Percentiles rank a stretch among this genome's conserved stretches.
Conservation (phyloP, 2,329 filamentous ascomycete genomes). For the Tolypocladium endophyticum region DNA sequence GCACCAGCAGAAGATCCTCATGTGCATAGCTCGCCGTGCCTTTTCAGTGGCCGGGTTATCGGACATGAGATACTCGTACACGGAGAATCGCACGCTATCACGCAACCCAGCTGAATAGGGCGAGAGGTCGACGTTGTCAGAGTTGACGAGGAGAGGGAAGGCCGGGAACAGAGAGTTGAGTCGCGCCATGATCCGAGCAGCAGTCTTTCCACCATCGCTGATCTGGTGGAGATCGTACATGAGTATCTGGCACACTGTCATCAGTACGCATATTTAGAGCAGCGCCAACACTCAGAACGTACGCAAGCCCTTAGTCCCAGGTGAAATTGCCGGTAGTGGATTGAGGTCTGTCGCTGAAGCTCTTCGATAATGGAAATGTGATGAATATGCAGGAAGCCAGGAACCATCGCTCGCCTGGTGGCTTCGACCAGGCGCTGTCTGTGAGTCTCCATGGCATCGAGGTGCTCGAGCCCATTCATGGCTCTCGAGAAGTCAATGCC, state of each 20-base stretch:
- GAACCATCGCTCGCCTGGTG: constrained; percentile 9
- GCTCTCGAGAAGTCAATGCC: constrained; percentile 14
- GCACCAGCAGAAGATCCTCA: constrained; percentile 22
- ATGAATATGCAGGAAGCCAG: constrained; percentile 3
- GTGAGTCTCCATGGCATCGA: constrained; percentile 22
- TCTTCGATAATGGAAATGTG: constrained; percentile 14
- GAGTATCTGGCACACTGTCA: constrained; percentile 13
- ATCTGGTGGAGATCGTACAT: constrained; percentile 11
- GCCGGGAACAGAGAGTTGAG: constrained; percentile 25
- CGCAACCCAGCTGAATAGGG: constrained; percentile 20
- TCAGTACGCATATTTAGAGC: neutral
- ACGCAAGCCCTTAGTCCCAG: constrained; percentile 22
- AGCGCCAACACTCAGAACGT: constrained; percentile 3
- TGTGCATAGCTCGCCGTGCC: constrained; percentile 13
- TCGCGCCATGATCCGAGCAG: constrained; percentile 18
- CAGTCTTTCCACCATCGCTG: constrained; percentile 4
- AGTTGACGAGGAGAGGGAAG: constrained; percentile 8
- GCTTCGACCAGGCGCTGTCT: constrained; percentile 15
- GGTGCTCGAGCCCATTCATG: constrained; percentile 18
- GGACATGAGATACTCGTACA: constrained; percentile 23
- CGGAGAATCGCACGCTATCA: constrained; percentile 22
- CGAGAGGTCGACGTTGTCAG: constrained; percentile 13
- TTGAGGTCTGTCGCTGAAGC: constrained; percentile 16
- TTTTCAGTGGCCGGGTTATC: constrained; percentile 8
- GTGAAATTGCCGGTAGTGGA: constrained; percentile 19